Percentiles rank a stretch among this genome's conserved stretches.
Evolutionary conservation across 306 rosid genomes (phyloP).

Genomic region (Sicyos baderoa): DNA sequence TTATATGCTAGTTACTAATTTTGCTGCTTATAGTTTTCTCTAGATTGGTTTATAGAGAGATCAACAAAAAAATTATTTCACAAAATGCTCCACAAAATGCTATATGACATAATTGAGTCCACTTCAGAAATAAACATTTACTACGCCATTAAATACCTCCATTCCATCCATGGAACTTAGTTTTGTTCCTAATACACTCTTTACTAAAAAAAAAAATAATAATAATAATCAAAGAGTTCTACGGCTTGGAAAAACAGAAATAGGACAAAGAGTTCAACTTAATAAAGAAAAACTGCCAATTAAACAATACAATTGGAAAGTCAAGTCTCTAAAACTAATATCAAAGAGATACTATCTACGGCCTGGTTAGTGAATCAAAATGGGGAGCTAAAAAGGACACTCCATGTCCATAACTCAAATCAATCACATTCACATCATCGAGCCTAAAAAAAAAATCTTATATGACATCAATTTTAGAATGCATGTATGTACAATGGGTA

Average conservation of each 20-base stretch:
- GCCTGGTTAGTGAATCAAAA: constrained; percentile 10
- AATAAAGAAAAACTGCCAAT: constrained; percentile 5
- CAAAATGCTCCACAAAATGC: background rate
- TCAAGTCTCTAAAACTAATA: background rate
- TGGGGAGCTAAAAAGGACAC: background rate
- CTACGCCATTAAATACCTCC: background rate
- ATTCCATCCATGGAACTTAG: background rate
- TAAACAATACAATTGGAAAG: constrained; percentile 5
- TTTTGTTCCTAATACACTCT: background rate
- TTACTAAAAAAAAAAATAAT: background rate
- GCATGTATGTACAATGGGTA: background rate
- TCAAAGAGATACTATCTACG: background rate
- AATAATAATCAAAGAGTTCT: no score
- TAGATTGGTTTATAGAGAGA: background rate
- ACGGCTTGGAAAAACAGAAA: background rate
- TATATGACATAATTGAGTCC: constrained; percentile 3
- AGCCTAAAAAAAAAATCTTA: background rate
- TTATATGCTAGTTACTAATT: background rate
- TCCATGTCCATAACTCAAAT: background rate
- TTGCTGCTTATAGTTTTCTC: background rate
- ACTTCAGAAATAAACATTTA: background rate
- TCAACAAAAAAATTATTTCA: background rate
- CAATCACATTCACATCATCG: constrained; percentile 7
- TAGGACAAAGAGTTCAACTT: background rate
- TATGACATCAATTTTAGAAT: background rate